Evolutionary conservation across 1,284 basidiomycete genomes (phyloP).

Genomic region (Golubevia pallescens): DNA sequence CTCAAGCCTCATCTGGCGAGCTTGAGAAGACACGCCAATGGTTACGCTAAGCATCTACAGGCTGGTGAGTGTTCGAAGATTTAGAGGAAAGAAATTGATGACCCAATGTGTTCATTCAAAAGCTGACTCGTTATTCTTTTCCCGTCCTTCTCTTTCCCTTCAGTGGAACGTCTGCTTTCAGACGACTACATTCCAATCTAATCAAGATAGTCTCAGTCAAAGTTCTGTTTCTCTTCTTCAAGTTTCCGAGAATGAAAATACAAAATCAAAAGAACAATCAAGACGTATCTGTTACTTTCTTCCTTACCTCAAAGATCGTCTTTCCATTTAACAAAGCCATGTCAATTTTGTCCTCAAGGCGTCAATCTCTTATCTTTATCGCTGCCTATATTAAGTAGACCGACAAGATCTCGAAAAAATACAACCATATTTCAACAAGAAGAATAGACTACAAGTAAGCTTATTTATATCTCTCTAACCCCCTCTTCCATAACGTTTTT

Average conservation of each 20-base stretch:
- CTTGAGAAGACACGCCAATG: slow-evolving; percentile 6
- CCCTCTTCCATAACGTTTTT: neutral
- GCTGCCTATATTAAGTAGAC: neutral
- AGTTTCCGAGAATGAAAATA: neutral
- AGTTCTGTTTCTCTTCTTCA: neutral
- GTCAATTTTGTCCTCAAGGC: neutral
- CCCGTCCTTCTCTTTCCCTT: neutral
- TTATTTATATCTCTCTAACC: too few species aligned
- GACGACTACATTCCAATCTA: neutral
- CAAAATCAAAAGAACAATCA: neutral
- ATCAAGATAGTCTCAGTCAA: neutral
- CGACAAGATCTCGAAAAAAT: neutral
- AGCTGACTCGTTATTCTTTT: neutral
- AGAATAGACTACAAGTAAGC: neutral
- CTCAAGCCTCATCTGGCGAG: slow-evolving; percentile 7
- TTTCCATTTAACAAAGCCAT: neutral
- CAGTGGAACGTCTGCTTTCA: slow-evolving; percentile 6
- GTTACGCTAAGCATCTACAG: slow-evolving; percentile 8
- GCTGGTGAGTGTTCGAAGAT: slow-evolving; percentile 2
- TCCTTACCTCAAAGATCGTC: neutral
- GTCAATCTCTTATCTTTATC: neutral
- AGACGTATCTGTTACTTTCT: neutral
- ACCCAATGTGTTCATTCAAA: too few species aligned
- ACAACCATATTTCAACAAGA: neutral
- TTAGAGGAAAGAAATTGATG: too few species aligned